A percentile compares a stretch with the other conserved stretches of the same genome.
These are phyloP conservation scores for Pterulicium gracile DNA, from an alignment of 1,284 basidiomycete genomes.

Conservation along the genomic window DNA sequence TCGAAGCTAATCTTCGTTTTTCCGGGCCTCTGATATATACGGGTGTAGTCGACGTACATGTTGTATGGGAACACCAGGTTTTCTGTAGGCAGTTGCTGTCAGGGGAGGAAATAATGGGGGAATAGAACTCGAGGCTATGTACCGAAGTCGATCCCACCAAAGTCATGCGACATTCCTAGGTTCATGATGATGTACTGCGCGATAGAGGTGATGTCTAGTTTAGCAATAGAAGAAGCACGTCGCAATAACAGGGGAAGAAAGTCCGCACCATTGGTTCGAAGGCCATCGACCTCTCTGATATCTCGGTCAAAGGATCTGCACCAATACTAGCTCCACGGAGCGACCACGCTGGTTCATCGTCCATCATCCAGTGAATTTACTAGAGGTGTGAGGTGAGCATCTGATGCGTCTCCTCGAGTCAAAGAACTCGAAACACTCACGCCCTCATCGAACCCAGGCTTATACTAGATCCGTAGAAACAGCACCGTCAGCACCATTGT, in stretches of 20 bases:
- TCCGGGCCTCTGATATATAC: slow-evolving; percentile 50
- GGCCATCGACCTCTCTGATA: slow-evolving; percentile 53
- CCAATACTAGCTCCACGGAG: slow-evolving; percentile 53
- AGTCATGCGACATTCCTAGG: slow-evolving; percentile 55
- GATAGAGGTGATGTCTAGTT: not conserved
- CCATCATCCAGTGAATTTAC: slow-evolving; percentile 65
- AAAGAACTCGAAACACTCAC: not conserved
- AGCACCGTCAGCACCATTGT: too few relatives aligned
- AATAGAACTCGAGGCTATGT: slow-evolving; percentile 27
- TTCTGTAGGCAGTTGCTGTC: too few relatives aligned
- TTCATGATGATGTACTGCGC: slow-evolving; percentile 46
- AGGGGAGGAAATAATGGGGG: too few relatives aligned
- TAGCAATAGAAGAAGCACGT: too few relatives aligned
- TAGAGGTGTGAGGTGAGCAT: too few relatives aligned
- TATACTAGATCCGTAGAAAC: not conserved
- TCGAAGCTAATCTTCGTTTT: slow-evolving; percentile 56
- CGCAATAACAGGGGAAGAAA: not conserved
- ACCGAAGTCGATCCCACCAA: slow-evolving; percentile 34
- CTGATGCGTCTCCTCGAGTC: too few relatives aligned
- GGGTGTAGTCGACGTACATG: slow-evolving; percentile 57
- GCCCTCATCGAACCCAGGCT: not conserved
- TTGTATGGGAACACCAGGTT: slow-evolving; percentile 5
- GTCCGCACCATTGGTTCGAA: slow-evolving; percentile 59
- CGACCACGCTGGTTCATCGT: slow-evolving; percentile 52
- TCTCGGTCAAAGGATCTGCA: slow-evolving; percentile 43